Percentiles rank a stretch among this genome's conserved stretches.
Evolutionary conservation across 1,139 yeast genomes (phyloP).

Genomic region (Candida anutae): DNA sequence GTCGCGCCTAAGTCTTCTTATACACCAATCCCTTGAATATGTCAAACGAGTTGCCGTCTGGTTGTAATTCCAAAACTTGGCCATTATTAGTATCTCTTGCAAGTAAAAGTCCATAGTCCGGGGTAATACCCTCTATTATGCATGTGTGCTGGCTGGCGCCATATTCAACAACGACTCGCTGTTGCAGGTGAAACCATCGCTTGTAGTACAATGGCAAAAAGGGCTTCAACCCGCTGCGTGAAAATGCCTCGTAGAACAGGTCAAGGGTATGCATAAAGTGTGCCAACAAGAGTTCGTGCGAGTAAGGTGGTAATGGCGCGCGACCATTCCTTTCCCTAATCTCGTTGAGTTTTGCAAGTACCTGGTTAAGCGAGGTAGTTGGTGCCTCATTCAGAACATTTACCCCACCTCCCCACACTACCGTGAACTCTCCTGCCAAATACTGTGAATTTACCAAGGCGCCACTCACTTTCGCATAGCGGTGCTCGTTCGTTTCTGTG

Average conservation of each 20-base stretch:
- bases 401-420: conserved; percentile 80
- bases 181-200: conserved; percentile 79
- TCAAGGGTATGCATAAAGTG: conserved; percentile 61
- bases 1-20: conserved; percentile 32
- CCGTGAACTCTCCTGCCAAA: conserved; percentile 48
- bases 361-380: conserved; percentile 75
- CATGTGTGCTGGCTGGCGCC: conserved; percentile 43
- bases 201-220: conserved; percentile 69
- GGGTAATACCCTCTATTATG: conserved; percentile 69
- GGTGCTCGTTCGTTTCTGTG: conserved; percentile 37
- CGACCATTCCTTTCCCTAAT: conserved; percentile 35
- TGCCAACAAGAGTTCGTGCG: conserved; percentile 64
- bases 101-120: conserved; percentile 72
- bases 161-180: conserved; percentile 49
- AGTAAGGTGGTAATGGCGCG: conserved; percentile 39
- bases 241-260: conserved; percentile 50
- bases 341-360: conserved; percentile 53
- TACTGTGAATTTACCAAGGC: conserved; percentile 75
- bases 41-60: conserved; percentile 97
- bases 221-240: conserved; percentile 56
- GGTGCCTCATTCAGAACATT: conserved; percentile 86
- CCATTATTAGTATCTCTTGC: conserved; percentile 67
- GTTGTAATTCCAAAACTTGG: conserved; percentile 64
- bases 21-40: conserved; percentile 89
- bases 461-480: conserved; percentile 77